Evolutionary conservation across 768 basidiomycete species (phyloP), one percentile per base, ranked within the genome.

Genomic region (Austroboletus festivus): DNA sequence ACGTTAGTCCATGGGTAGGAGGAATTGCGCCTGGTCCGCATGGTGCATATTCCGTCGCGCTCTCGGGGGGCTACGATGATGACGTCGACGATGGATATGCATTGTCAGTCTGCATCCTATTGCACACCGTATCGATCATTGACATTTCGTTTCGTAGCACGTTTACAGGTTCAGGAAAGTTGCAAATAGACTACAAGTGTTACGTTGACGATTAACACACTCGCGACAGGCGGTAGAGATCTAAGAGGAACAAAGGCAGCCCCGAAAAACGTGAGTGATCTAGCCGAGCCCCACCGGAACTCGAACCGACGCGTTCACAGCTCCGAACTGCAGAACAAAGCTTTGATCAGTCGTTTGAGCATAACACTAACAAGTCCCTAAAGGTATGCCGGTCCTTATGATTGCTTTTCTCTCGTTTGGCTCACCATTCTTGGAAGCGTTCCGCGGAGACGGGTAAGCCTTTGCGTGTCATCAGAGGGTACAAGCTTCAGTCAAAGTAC

Each of bases 271-370:
- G 90, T 90, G 43, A 30, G 79, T 64, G 7, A 18, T 35, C 21
- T 11, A 19, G 24, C 4, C 23, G 10, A 10, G 39, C 11, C 34
- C 7, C 18, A 10, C 16, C 9, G 13, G 10, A 4, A 9, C 16
- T 23, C 3, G 3, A 39, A 39, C 39, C 37, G 30, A 60, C 42
- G n/a, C 5, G 21, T 10, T 18, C 35, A 18, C 37, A 92, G 89
- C 82, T 95, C 38, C 86, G 93, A 13, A 94, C 93, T 0, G 93
- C 87, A 9, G 85, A 84, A 4, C 93, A 96, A 64, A 90, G 83
- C 55, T 85, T 73, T 42, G 82, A 94, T 62, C 93, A 95, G 63
- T 75, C 73, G 2, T 94, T 93, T 53, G 86, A 92, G 11, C 79
- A 87, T 53, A 65, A 62, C 8, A 79, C 77, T 58, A 94, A 94